Evolutionary conservation across 345 rosid species (phyloP).

Genomic region (Noccaea caerulescens): DNA sequence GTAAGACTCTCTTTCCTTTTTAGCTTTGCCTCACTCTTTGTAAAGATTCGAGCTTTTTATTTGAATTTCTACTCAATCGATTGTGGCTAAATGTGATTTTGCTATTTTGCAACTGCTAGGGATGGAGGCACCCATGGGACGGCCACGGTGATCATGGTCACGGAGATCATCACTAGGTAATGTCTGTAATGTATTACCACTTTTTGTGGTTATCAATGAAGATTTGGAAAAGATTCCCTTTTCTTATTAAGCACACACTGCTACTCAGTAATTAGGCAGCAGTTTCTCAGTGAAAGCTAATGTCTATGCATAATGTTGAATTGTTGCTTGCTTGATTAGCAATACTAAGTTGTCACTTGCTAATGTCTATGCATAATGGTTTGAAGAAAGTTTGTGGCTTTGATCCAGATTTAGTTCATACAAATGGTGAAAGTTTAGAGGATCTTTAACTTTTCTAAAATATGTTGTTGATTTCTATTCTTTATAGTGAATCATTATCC

Average conservation of each 20-base stretch:
- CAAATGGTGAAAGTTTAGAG: not conserved
- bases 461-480: not conserved
- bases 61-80: conserved; percentile 1
- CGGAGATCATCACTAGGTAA: conserved; percentile 71
- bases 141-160: conserved; percentile 91
- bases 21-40: not conserved
- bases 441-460: not conserved
- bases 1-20: conserved; percentile 47
- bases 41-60: not conserved
- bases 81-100: conserved; percentile 19
- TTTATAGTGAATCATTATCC: no score
- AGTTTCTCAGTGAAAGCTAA: not conserved
- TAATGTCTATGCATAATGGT: not conserved
- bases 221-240: no score
- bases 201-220: not conserved
- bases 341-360: conserved; percentile 3
- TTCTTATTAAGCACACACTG: no score
- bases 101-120: conserved; percentile 50
- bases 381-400: conserved; percentile 11
- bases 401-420: not conserved
- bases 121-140: conserved; percentile 99
- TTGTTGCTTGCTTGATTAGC: not conserved
- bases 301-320: not conserved
- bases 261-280: not conserved
- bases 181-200: not conserved